Conservation (phyloP, 441 rosid species). For the Corymbia calophylla region DNA sequence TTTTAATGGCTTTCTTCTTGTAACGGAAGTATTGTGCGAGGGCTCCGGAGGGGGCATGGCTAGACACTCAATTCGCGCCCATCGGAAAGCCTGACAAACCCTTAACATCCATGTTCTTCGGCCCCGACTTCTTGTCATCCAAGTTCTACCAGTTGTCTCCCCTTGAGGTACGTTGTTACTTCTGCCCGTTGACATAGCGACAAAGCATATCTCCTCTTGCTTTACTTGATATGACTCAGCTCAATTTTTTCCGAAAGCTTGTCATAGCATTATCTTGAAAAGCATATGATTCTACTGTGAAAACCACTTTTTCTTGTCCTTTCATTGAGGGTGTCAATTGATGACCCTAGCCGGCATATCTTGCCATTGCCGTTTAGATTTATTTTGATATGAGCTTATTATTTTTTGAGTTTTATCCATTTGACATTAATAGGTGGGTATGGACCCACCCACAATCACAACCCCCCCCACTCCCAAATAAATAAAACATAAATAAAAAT, state of each 20-base stretch:
- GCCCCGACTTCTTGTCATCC: slow-evolving; percentile 14
- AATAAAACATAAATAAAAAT: too few relatives aligned
- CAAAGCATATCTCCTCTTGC: neutral
- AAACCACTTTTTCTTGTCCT: neutral
- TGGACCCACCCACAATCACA: neutral
- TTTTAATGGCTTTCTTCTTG: neutral
- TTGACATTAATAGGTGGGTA: neutral
- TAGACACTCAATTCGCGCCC: slow-evolving; percentile 23
- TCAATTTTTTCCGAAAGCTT: neutral
- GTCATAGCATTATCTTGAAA: neutral
- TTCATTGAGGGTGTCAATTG: neutral
- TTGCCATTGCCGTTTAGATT: neutral
- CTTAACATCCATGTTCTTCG: slow-evolving; percentile 13
- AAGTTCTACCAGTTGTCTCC: slow-evolving; percentile 29
- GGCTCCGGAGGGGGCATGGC: slow-evolving; percentile 10
- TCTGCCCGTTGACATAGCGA: neutral
- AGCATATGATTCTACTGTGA: neutral
- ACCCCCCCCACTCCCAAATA: too few relatives aligned
- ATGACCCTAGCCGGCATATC: neutral
- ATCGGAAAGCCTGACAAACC: slow-evolving; percentile 10
- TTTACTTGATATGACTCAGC: neutral
- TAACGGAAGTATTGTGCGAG: slow-evolving; percentile 5
- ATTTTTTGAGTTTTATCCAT: neutral
- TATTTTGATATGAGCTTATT: neutral
- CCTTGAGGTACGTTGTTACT: slow-evolving; percentile 16